These are phyloP conservation scores for Blastocystis sp. DNA, from an alignment of 352 stramenopile genomes.

Conservation along the genomic window DNA sequence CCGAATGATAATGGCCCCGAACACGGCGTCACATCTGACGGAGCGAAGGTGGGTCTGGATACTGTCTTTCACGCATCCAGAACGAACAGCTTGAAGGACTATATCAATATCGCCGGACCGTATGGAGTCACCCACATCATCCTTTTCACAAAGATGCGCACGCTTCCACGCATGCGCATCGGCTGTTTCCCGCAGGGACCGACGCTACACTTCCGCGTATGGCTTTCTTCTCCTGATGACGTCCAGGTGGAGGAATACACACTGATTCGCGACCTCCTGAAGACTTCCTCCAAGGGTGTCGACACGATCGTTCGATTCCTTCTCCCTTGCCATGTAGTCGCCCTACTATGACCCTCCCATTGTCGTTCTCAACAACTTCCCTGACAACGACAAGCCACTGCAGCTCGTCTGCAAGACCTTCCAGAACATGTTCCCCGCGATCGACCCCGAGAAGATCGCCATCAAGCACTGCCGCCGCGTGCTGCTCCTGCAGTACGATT, in stretches of 20 bases:
- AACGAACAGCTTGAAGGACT: conserved; percentile 76
- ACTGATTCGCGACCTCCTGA: conserved; percentile 43
- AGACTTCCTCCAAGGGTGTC: conserved; percentile 4
- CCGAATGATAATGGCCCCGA: conserved; percentile 80
- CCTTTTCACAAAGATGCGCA: conserved; percentile 81
- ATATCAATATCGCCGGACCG: conserved; percentile 74
- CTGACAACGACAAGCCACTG: conserved; percentile 66
- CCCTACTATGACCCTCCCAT: conserved; percentile 80
- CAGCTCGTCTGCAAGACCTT: conserved; percentile 95
- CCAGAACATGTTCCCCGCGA: conserved; percentile 95
- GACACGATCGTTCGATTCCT: conserved; percentile 78
- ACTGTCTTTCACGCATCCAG: conserved; percentile 60
- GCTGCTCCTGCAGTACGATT: conserved; percentile 89
- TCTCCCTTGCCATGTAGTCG: conserved; percentile 74
- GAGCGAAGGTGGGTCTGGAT: conserved; percentile 67
- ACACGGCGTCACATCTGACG: conserved; percentile 81
- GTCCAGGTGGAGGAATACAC: conserved; percentile 61
- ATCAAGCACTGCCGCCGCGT: conserved; percentile 86
- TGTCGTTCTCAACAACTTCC: conserved; percentile 96
- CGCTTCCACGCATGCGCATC: conserved; percentile 80
- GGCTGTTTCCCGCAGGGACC: conserved; percentile 81
- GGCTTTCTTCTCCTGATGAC: not conserved
- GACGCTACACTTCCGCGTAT: conserved; percentile 66
- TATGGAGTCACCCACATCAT: conserved; percentile 91
- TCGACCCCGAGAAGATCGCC: conserved; percentile 89